Percentiles rank a stretch among this genome's conserved stretches.
These are phyloP conservation scores for Marvania coccoides DNA, from an alignment of 139 green algal genomes.

Conservation along the genomic window DNA sequence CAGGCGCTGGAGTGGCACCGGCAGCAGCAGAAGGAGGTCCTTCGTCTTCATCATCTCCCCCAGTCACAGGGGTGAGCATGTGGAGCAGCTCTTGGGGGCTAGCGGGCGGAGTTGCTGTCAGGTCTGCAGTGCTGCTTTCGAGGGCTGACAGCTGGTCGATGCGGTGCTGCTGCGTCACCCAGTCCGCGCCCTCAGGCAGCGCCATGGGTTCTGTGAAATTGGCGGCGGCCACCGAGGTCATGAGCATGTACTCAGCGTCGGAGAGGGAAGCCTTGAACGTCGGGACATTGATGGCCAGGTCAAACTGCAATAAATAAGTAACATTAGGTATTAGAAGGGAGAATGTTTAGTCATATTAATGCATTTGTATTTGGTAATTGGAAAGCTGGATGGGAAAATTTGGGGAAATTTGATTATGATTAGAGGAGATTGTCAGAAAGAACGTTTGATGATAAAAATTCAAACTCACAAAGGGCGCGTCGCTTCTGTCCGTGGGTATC, in stretches of 20 bases:
- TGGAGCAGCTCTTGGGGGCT: too few species aligned
- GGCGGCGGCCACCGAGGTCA: constrained; percentile 49
- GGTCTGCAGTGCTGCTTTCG: too few species aligned
- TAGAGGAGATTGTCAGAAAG: background rate
- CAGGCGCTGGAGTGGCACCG: background rate
- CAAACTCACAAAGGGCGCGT: constrained; percentile 8
- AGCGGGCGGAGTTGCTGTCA: too few species aligned
- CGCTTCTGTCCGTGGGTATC: background rate
- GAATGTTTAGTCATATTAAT: too few species aligned
- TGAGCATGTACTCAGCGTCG: constrained; percentile 64
- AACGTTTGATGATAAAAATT: background rate
- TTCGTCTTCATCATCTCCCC: background rate
- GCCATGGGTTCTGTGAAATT: constrained; percentile 47
- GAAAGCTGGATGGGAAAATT: too few species aligned
- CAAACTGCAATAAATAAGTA: constrained; percentile 6
- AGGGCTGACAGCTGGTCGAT: too few species aligned
- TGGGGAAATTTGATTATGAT: too few species aligned
- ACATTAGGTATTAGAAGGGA: background rate
- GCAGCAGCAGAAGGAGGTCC: background rate
- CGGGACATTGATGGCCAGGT: constrained; percentile 49
- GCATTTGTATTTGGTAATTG: too few species aligned
- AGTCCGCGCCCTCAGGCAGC: background rate
- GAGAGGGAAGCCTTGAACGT: constrained; percentile 42
- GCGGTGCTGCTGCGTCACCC: background rate
- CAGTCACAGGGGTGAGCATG: too few species aligned